Evolutionary conservation across 257 asterid genomes (phyloP).

Genomic region (Echium plantagineum): DNA sequence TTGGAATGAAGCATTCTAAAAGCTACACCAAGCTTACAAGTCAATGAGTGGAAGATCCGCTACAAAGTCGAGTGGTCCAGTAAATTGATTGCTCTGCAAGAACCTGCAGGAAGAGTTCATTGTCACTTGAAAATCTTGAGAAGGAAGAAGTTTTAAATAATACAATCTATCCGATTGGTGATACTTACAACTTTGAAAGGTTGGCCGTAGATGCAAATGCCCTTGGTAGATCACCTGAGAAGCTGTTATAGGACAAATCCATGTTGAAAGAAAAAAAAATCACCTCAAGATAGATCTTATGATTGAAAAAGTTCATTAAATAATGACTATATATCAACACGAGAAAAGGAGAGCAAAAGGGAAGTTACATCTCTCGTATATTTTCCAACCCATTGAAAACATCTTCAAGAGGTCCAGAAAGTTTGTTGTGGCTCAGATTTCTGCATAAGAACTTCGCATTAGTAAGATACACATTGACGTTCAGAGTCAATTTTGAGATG

Average conservation of each 20-base stretch:
- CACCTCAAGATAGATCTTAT: neutral
- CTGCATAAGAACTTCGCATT: constrained; percentile 26
- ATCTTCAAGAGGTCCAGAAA: constrained; percentile 66
- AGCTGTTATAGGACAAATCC: constrained; percentile 76
- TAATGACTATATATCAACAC: neutral
- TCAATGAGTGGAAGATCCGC: constrained; percentile 56
- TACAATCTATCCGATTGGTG: neutral
- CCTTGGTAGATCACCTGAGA: constrained; percentile 80
- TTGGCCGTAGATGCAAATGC: constrained; percentile 52
- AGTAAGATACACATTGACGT: constrained; percentile 6
- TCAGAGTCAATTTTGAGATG: constrained; percentile 4
- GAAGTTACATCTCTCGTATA: constrained; percentile 54
- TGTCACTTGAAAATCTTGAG: neutral
- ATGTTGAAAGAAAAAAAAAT: constrained; percentile 25
- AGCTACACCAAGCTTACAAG: constrained; percentile 39
- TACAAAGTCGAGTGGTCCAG: constrained; percentile 75
- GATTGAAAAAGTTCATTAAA: neutral
- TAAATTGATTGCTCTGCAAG: constrained; percentile 63
- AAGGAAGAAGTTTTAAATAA: neutral
- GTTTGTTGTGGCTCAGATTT: constrained; percentile 65
- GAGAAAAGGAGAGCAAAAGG: neutral
- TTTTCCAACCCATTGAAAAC: constrained; percentile 54
- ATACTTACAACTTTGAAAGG: constrained; percentile 62
- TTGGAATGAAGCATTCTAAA: neutral
- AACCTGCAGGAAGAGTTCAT: constrained; percentile 38